Conservation (phyloP, 352 stramenopile genomes). For the Pythium phragmiticola region DNA sequence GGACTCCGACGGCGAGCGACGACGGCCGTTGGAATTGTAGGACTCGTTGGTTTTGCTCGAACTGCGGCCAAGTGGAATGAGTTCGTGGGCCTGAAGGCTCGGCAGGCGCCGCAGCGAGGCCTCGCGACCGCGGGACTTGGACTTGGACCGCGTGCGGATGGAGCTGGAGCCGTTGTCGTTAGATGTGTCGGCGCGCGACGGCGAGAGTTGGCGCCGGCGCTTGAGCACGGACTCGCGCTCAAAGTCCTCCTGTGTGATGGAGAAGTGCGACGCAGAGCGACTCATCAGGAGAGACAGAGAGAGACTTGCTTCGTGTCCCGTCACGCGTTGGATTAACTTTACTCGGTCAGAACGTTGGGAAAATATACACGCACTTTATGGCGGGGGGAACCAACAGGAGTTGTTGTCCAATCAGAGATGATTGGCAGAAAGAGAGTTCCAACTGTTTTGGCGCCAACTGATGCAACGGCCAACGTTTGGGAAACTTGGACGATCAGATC, state of each 20-base stretch:
- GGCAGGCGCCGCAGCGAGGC: conserved; percentile 26
- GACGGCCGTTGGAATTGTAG: background rate
- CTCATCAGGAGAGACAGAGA: conserved; percentile 15
- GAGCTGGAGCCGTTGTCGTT: conserved; percentile 17
- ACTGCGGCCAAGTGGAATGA: conserved; percentile 46
- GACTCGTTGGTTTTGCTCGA: background rate
- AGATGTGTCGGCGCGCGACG: conserved; percentile 13
- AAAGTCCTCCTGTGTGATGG: conserved; percentile 58
- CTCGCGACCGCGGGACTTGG: conserved; percentile 46
- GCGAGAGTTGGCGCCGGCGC: conserved; percentile 43
- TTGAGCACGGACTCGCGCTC: conserved; percentile 55
- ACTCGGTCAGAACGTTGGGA: background rate
- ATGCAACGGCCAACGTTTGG: background rate
- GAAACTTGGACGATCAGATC: no score
- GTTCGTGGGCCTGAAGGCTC: conserved; percentile 35
- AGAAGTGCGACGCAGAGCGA: conserved; percentile 38
- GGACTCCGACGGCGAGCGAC: background rate
- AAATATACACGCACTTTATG: conserved; percentile 1
- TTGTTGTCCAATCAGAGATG: conserved; percentile 8
- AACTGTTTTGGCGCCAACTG: conserved; percentile 3
- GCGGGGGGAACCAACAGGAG: conserved; percentile 1
- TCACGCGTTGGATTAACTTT: background rate
- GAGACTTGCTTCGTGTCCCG: background rate
- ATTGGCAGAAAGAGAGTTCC: background rate
- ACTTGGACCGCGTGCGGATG: conserved; percentile 59